phyloP scores from a whole-genome alignment of 148 eudicot genomes.

The Chenopodium album region DNA sequence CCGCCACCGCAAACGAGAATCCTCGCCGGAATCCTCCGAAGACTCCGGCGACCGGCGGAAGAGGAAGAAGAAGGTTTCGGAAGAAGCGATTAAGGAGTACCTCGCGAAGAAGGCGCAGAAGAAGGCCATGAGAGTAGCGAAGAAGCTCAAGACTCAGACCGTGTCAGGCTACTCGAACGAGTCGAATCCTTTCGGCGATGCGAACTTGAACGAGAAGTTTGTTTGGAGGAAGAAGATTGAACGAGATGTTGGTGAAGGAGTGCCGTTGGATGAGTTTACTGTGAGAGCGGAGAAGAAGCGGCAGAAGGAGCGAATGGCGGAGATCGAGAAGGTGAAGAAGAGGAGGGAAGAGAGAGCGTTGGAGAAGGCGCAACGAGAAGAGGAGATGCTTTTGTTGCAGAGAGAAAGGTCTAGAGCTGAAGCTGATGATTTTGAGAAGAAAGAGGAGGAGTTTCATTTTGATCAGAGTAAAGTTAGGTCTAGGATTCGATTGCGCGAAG shows the following conservation, averaged over 20 bases:
- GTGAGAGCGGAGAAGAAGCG: constrained; percentile 72
- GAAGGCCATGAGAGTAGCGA: constrained; percentile 72
- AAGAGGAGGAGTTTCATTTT: constrained; percentile 98
- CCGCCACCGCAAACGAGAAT: constrained; percentile 35
- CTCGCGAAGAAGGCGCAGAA: constrained; percentile 83
- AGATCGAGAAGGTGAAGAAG: constrained; percentile 95
- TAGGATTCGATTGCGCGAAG: constrained; percentile 74
- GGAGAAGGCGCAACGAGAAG: constrained; percentile 91
- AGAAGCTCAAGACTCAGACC: constrained; percentile 63
- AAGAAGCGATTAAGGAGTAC: constrained; percentile 62
- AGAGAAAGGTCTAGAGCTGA: constrained; percentile 92
- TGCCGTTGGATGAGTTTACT: constrained; percentile 65
- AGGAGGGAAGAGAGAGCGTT: constrained; percentile 86
- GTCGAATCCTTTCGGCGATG: constrained; percentile 85
- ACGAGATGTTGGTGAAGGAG: constrained; percentile 64
- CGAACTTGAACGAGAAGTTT: constrained; percentile 88
- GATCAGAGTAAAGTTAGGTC: constrained; percentile 96
- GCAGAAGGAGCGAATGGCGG: constrained; percentile 82
- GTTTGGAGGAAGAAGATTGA: constrained; percentile 94
- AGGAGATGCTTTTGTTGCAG: constrained; percentile 86
- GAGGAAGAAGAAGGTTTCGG: constrained; percentile 27
- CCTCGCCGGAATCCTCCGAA: constrained; percentile 24
- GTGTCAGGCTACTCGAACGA: constrained; percentile 86
- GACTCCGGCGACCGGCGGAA: constrained; percentile 26
- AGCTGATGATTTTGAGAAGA: constrained; percentile 94